Conservation (phyloP, 805 yeast species). For the Pichia gijzeniarum region DNA sequence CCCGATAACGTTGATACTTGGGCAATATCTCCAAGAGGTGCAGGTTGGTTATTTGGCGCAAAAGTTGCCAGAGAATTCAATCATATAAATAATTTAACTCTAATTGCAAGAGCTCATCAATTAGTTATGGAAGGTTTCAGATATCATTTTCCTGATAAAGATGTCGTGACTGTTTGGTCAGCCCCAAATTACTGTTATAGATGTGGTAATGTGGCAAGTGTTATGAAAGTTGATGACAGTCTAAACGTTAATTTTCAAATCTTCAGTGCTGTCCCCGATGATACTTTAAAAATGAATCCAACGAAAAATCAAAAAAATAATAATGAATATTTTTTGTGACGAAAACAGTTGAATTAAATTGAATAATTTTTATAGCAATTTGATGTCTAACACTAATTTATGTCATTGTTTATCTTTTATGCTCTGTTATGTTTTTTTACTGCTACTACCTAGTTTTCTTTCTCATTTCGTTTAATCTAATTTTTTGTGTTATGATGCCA, state of each 20-base stretch:
- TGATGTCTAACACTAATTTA: neutral
- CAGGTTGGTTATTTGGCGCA: slow-evolving; percentile 96
- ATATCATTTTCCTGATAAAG: slow-evolving; percentile 92
- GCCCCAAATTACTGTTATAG: slow-evolving; percentile 97
- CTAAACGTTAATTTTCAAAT: slow-evolving; percentile 86
- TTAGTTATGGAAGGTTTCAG: slow-evolving; percentile 98
- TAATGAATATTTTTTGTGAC: slow-evolving; percentile 32
- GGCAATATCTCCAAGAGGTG: slow-evolving; percentile 98
- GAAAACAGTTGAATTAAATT: neutral
- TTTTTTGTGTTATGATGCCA: neutral
- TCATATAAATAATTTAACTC: slow-evolving; percentile 80
- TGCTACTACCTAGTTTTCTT: neutral
- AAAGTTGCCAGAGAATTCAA: slow-evolving; percentile 93
- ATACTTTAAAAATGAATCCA: slow-evolving; percentile 36
- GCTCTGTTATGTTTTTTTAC: slow-evolving; percentile 3
- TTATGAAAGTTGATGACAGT: slow-evolving; percentile 89
- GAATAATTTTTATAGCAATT: no score
- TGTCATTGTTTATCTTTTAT: neutral
- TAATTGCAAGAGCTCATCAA: slow-evolving; percentile 96
- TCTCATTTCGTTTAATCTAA: neutral
- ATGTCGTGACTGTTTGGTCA: slow-evolving; percentile 96
- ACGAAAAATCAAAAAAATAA: slow-evolving; percentile 31
- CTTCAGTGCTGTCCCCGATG: slow-evolving; percentile 93
- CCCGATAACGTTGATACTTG: slow-evolving; percentile 97
- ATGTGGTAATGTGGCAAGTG: slow-evolving; percentile 97